Evolutionary conservation across 495 filamentous ascomycete species (phyloP), one percentile per base, ranked within the genome.

Genomic region (Oleoguttula mirabilis): DNA sequence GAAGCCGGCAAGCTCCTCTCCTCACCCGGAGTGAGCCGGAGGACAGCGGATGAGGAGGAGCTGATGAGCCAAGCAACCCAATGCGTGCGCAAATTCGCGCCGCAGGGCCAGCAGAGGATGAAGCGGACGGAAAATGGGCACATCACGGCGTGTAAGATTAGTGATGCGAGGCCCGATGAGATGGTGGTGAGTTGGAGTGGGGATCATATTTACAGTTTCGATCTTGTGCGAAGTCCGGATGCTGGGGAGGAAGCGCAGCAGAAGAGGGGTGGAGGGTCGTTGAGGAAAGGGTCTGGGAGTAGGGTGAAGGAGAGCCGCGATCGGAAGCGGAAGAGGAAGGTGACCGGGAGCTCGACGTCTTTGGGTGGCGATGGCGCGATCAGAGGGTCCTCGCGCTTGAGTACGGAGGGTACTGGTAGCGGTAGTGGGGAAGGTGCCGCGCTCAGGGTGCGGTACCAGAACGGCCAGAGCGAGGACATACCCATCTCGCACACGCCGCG

Each of bases 71-170:
- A 71, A 35, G 79, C 80, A 12, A 85, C 80, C 12, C 64, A 68
- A 35, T 84, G 80, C 58, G 80, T 85, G 15, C 68, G 75, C 17
- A 71, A 73, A 43, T 83, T 84, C 57, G 79, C 79, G 15, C 79
- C 79, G 1, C 64, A 71, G 21, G 75, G 76, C 1, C 70, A 69
- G 47, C 48, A 56, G 48, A 65, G 60, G 32, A 71, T 79, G 72
- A 61, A 58, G 24, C 53, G 64, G 25, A 63, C 60, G 8, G 68
- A 73, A 28, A 73, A 73, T 41, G 71, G 76, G 24, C 80, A 84
- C 46, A 84, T 85, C 54, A 84, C 80, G 0, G 77, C 79, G 7
- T 82, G 78, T 59, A 85, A 83, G 58, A 85, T 85, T 45, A 83
- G 80, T 33, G 79, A 85, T 61, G 77, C 75, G 10, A 74, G 82